A percentile compares a stretch with the other conserved stretches of the same genome.
Evolutionary conservation across 2,329 filamentous ascomycete species (phyloP).

Genomic region (Exophiala aquamarina): DNA sequence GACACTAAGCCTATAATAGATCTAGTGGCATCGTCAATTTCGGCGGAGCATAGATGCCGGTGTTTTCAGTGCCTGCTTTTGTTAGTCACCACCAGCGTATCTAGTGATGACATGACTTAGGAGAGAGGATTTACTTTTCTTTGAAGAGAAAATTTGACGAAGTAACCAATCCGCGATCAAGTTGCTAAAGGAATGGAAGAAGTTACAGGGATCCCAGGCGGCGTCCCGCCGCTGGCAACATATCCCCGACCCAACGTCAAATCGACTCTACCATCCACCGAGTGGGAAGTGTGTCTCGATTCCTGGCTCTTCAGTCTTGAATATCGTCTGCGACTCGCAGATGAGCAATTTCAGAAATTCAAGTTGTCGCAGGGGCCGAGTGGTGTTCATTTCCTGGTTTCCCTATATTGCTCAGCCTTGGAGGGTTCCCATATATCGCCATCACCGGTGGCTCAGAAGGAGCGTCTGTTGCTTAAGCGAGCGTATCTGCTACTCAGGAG

Average conservation of each 20-base stretch:
- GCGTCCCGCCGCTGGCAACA: slow-evolving; percentile 70
- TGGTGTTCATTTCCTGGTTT: slow-evolving; percentile 22
- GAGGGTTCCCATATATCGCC: not conserved
- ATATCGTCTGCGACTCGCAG: slow-evolving; percentile 61
- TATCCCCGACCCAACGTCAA: slow-evolving; percentile 71
- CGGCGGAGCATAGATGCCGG: not conserved
- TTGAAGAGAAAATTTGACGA: no score
- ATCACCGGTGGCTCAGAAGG: slow-evolving; percentile 14
- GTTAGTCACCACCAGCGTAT: no score
- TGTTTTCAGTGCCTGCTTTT: no score
- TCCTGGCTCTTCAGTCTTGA: slow-evolving; percentile 72
- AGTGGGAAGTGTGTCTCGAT: slow-evolving; percentile 76
- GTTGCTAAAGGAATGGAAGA: slow-evolving; percentile 17
- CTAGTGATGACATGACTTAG: no score
- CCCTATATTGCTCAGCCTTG: slow-evolving; percentile 9
- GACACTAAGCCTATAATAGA: not conserved
- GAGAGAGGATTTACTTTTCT: no score
- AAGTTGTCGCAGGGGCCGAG: slow-evolving; percentile 12
- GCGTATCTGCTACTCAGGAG: slow-evolving; percentile 65
- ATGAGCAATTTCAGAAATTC: slow-evolving; percentile 58
- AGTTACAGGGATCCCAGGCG: slow-evolving; percentile 11
- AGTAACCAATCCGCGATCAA: not conserved
- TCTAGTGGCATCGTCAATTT: not conserved
- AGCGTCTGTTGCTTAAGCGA: slow-evolving; percentile 57
- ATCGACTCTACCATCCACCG: slow-evolving; percentile 62